A percentile compares a stretch with the other conserved stretches of the same genome.
Evolutionary conservation across 441 rosid genomes (phyloP).

Genomic region (Manihot esculenta): DNA sequence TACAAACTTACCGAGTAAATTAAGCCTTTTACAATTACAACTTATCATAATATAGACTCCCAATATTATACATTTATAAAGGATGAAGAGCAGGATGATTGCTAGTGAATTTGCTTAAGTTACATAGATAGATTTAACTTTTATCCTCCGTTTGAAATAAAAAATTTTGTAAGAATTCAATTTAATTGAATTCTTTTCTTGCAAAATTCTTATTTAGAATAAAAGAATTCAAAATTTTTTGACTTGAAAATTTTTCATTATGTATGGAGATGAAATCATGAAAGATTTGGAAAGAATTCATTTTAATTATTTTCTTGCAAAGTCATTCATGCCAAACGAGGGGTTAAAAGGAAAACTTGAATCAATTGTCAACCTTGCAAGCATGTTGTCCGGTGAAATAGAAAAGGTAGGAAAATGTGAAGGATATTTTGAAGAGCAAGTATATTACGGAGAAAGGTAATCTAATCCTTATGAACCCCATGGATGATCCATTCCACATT

Average conservation of each 20-base stretch:
- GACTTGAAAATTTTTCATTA: no score
- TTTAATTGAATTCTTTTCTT: no score
- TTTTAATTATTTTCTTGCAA: no score
- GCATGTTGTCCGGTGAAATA: not conserved
- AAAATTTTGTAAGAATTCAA: no score
- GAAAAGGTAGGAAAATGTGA: not conserved
- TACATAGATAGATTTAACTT: no score
- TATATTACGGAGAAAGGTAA: constrained; percentile 1
- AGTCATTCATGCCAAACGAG: no score
- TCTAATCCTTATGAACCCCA: constrained; percentile 14
- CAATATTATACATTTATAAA: not conserved
- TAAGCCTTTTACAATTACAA: not conserved
- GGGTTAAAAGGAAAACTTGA: no score
- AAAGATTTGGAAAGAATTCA: no score
- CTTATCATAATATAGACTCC: not conserved
- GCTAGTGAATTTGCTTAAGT: not conserved
- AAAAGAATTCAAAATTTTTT: no score
- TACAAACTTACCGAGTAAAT: not conserved
- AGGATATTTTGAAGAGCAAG: not conserved
- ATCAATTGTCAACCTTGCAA: not conserved
- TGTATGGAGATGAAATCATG: no score
- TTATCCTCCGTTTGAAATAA: no score
- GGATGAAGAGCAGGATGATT: not conserved
- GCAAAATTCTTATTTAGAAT: no score
- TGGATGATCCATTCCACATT: constrained; percentile 16